Evolutionary conservation across 2,329 filamentous ascomycete genomes (phyloP), one percentile per base, ranked within the genome.

Genomic region (Cercospora zeina): DNA sequence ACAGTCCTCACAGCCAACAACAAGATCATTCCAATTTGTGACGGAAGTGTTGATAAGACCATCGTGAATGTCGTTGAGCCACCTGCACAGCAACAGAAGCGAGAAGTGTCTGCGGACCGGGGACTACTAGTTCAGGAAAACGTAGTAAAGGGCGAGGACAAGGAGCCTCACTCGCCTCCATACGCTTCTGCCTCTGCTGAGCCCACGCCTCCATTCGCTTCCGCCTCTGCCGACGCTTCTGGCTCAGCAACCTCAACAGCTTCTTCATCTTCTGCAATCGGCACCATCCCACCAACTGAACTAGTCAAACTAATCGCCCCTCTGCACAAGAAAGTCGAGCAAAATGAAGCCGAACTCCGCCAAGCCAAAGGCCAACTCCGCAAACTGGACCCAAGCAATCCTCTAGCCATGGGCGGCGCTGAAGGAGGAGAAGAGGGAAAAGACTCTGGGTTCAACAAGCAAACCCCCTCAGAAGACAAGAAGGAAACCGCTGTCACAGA

Each of bases 271-370:
- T n/a, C 36, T 30, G 33, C 54, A 4, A 27, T 57, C 9, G 54
- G 54, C 54, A 47, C 37, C 37, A 37, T 33, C 1, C 36, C 54
- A 30, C 56, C 56, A 36, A 51, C 27, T 10, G 30, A 51, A 51
- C 45, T 59, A 7, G 27, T 59, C 8, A n/a, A 51, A 11, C 27
- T 51, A 19, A 61, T 61, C 54, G 59, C 59, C 33, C 59, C 59
- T 39, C 53, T 61, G 1, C 13, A 39, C 37, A 61, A 61, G 33
- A 45, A 61, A 57, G 51, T 57, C 31, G 39, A 57, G 42, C 37
- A 37, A 21, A 31, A 57, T 11, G 53, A 61, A 57, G 54, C 59
- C 10, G 37, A 56, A 11, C 34, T 57, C 9, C 31, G 37, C 16
- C 37, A 53, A 37, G 45, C 53, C 14, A 33, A 57, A 51, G 53